These are phyloP conservation scores for Penicillium sp. DNA, from an alignment of 2,329 filamentous ascomycete genomes.

Conservation along the genomic window DNA sequence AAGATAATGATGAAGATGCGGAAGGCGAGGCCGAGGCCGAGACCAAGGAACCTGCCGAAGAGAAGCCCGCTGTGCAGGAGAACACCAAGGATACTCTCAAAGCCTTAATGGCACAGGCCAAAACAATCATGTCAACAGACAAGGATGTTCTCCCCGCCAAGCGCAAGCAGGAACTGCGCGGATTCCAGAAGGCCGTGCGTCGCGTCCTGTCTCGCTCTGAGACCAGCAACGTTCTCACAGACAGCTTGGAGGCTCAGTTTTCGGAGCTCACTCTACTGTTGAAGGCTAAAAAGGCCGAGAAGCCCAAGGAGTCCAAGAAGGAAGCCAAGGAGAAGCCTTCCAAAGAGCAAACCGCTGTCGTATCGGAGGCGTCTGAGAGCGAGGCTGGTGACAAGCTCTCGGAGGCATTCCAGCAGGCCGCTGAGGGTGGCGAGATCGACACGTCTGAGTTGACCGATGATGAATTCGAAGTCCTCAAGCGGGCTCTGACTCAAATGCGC, in stretches of 20 bases:
- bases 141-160: slow-evolving; percentile 59
- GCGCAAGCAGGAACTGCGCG: slow-evolving; percentile 71
- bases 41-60: slow-evolving; percentile 25
- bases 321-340: slow-evolving; percentile 20
- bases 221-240: slow-evolving; percentile 43
- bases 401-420: slow-evolving; percentile 34
- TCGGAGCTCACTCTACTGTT: slow-evolving; percentile 50
- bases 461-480: slow-evolving; percentile 47
- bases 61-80: slow-evolving; percentile 35
- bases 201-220: slow-evolving; percentile 58
- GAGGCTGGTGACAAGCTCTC: slow-evolving; percentile 30
- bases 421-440: slow-evolving; percentile 36
- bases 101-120: slow-evolving; percentile 56
- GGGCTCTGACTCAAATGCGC: slow-evolving; percentile 61
- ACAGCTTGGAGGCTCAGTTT: slow-evolving; percentile 56
- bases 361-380: slow-evolving; percentile 18
- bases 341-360: slow-evolving; percentile 11
- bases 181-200: slow-evolving; percentile 65
- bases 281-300: slow-evolving; percentile 39
- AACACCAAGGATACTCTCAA: slow-evolving; percentile 51
- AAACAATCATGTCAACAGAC: slow-evolving; percentile 56
- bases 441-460: slow-evolving; percentile 49
- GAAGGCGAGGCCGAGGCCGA: slow-evolving; percentile 26
- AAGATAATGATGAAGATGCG: slow-evolving; percentile 27
- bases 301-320: slow-evolving; percentile 19